Base-by-base conservation (phyloP, 495 filamentous ascomycete genomes). In the Entonaema liquescens region DNA sequence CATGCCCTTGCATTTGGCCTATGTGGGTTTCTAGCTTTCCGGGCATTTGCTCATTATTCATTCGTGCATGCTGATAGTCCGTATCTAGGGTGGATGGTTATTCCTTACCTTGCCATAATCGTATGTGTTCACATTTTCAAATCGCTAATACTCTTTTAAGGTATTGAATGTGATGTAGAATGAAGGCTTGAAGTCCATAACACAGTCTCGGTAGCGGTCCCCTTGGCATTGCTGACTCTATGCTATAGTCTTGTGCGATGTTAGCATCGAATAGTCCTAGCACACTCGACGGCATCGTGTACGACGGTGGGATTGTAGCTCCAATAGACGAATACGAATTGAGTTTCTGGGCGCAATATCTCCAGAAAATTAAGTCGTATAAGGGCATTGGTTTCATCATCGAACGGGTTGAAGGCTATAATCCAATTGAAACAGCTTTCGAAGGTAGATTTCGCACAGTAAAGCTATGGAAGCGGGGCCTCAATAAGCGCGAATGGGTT, bases 1-100 rank as follows among this genome's bases (percentile, higher is more conserved):
- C 73, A 79, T 26, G 74, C 82, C 1, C 67, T 86, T 4, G 83
- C 84, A 2, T 84, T 83, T 64, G 84, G 84, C 11, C 73, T 83
- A 40, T 85, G 83, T 80, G 77, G 78, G 72, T n/a, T n/a, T n/a
- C n/a, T 79, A 59, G 17, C 57, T 70, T 5, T 53, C 71, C 36
- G 60, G 64, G 0, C 25, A 65, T 5, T 59, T 7, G 38, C 73
- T 4, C 15, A 13, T n/a, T 21, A n/a, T 4, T 62, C 1, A 12
- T 31, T 23, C 50, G 15, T 52, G 44, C 5, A 9, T 60, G 21
- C 67, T 74, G 52, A 74, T n/a, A 13, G 40, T 70, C 6, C 57
- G 58, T 26, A 80, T 11, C 42, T 21, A 47, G 80, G 65, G 79
- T 80, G 67, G 75, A 76, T 73, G 64, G 66, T 73, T 5, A 73